Evolutionary conservation across 148 eudicot genomes (phyloP).

Genomic region (Diospyros kaki): DNA sequence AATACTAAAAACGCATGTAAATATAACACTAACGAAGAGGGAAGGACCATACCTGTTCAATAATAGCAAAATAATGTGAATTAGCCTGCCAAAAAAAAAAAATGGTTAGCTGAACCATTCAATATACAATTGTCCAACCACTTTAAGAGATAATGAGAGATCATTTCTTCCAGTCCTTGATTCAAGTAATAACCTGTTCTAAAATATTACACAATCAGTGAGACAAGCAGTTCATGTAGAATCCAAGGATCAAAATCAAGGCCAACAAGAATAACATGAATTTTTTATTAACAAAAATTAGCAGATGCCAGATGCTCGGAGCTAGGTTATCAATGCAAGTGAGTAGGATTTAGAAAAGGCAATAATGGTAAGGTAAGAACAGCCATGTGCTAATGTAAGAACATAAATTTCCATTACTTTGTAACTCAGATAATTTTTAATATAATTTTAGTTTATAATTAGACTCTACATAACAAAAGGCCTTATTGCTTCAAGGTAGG

Average conservation of each 20-base stretch:
- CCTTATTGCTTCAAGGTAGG: not conserved
- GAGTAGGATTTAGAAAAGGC: not conserved
- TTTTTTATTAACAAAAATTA: not conserved
- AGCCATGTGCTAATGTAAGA: slow-evolving; percentile 2
- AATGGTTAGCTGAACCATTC: slow-evolving; percentile 5
- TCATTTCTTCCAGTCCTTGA: slow-evolving; percentile 3
- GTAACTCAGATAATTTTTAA: not conserved
- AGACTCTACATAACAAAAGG: not conserved
- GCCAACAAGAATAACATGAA: not conserved
- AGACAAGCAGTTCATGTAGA: not conserved
- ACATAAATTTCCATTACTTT: not conserved
- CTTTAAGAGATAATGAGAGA: slow-evolving; percentile 1
- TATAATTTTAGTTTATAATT: not conserved
- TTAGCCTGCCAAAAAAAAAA: slow-evolving; percentile 73
- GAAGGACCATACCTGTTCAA: slow-evolving; percentile 67
- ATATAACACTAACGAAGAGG: slow-evolving; percentile 5
- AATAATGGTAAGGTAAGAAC: not conserved
- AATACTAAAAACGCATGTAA: not conserved
- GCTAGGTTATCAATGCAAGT: not conserved
- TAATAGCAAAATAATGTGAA: slow-evolving; percentile 95
- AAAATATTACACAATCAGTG: not conserved
- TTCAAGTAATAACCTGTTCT: slow-evolving; percentile 3
- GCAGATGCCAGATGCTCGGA: not conserved
- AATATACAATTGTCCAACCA: not conserved
- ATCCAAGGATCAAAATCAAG: not conserved